Evolutionary conservation across 2,329 filamentous ascomycete species (phyloP).

Genomic region (Colletotrichum musae): DNA sequence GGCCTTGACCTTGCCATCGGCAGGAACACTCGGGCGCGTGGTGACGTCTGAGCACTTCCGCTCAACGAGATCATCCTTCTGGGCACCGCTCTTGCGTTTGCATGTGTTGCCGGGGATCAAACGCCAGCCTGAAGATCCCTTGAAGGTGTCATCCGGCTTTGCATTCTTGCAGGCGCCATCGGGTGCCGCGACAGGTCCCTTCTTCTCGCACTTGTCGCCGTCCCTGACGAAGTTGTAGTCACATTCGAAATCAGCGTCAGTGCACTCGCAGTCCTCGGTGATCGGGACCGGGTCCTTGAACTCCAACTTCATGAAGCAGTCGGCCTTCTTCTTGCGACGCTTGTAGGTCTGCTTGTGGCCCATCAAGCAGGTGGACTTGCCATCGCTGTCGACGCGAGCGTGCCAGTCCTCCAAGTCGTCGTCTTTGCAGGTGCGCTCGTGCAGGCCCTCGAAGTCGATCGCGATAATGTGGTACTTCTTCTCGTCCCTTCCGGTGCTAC

Average conservation of each 20-base stretch:
- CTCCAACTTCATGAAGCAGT: conserved; percentile 90
- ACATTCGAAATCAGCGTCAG: conserved; percentile 91
- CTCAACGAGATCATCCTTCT: conserved; percentile 82
- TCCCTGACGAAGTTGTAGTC: conserved; percentile 89
- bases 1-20: conserved; percentile 76
- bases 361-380: conserved; percentile 91
- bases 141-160: conserved; percentile 79
- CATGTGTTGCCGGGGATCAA: conserved; percentile 89
- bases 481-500: conserved; percentile 66
- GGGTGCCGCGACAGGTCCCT: conserved; percentile 74
- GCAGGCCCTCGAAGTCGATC: conserved; percentile 86
- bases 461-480: conserved; percentile 76
- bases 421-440: conserved; percentile 83
- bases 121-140: conserved; percentile 90
- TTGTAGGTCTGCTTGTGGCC: conserved; percentile 91
- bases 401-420: conserved; percentile 91
- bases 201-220: conserved; percentile 74
- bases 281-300: conserved; percentile 84
- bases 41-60: conserved; percentile 79
- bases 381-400: conserved; percentile 84
- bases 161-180: conserved; percentile 79
- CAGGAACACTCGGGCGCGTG: conserved; percentile 62
- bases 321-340: conserved; percentile 86
- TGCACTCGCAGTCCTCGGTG: conserved; percentile 84
- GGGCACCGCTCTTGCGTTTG: conserved; percentile 69